phyloP scores from a whole-genome alignment of 352 stramenopile genomes.

The Aphanomyces stellatus region DNA sequence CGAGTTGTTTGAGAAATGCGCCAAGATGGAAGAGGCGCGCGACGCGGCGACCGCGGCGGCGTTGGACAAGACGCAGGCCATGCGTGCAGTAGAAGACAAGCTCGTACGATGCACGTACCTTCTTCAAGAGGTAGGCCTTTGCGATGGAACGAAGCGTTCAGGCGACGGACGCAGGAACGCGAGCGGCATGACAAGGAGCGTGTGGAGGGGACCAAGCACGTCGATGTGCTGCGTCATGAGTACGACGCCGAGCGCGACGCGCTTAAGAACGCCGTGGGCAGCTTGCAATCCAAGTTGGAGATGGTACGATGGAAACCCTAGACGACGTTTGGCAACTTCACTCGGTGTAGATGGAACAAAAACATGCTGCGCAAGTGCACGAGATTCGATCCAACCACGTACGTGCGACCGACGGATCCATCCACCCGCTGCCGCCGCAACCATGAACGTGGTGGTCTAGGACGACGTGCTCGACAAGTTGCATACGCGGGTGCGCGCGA shows the following conservation, averaged over 20 bases:
- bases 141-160: background rate
- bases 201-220: background rate
- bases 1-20: conserved; percentile 58
- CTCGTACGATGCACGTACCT: background rate
- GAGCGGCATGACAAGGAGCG: background rate
- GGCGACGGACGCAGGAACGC: background rate
- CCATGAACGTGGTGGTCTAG: conserved; percentile 27
- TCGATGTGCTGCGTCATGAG: background rate
- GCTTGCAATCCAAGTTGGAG: background rate
- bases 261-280: background rate
- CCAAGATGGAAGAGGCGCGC: conserved; percentile 35
- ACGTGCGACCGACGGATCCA: no score
- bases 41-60: conserved; percentile 15
- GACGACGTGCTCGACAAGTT: conserved; percentile 48
- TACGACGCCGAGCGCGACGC: background rate
- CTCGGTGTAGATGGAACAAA: background rate
- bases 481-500: conserved; percentile 60
- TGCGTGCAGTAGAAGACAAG: background rate
- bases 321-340: background rate
- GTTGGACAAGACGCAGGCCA: background rate
- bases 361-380: background rate
- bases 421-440: background rate
- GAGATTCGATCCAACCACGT: conserved; percentile 8
- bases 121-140: background rate
- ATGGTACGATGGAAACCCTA: background rate